Base-by-base conservation (phyloP, 768 basidiomycete genomes). In the Boletus fagicola region DNA sequence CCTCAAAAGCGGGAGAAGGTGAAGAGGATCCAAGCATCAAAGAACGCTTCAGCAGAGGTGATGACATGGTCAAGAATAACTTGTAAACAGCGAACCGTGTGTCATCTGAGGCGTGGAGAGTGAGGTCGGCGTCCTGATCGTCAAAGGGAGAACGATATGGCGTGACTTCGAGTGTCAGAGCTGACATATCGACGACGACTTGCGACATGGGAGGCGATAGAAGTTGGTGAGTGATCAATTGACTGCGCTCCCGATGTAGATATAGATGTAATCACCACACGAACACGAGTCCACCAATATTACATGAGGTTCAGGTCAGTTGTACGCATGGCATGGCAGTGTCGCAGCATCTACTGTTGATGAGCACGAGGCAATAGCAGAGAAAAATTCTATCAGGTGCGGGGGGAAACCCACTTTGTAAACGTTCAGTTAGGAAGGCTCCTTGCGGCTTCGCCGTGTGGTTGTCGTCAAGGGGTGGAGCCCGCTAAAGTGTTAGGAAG, bases 41-140 rank as follows among this genome's bases (percentile, higher is more conserved):
- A 46, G 56, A 65, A 31, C 72, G 70, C 51, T 72, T 72, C 50
- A 81, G 74, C 18, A 81, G 68, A 2, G 75, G 63, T 13, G 78
- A 81, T 5, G 77, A 75, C 56, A 68, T 75, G 36, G 72, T 70
- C 38, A 83, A 61, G 36, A 78, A 73, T 44, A 76, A 57, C 45
- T 73, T 76, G 63, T 78, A 75, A 36, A 82, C 69, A 35, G 74
- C 76, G 62, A 83, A 82, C 10, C 71, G 61, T 3, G 74, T 71
- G 10, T 72, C 74, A 53, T 83, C 79, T 2, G 69, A 62, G 9
- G 78, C 75, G 38, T 74, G 73, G 36, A 82, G 66, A 45, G 77
- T 69, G 53, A 80, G 63, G 58, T 81, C 78, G 10, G 76, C 77
- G 26, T 76, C 72, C 24, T 49, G 64, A 46, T 74, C 71, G 59